Evolutionary conservation across 2,329 filamentous ascomycete species (phyloP).

Genomic region (Hymenoscyphus occultus): DNA sequence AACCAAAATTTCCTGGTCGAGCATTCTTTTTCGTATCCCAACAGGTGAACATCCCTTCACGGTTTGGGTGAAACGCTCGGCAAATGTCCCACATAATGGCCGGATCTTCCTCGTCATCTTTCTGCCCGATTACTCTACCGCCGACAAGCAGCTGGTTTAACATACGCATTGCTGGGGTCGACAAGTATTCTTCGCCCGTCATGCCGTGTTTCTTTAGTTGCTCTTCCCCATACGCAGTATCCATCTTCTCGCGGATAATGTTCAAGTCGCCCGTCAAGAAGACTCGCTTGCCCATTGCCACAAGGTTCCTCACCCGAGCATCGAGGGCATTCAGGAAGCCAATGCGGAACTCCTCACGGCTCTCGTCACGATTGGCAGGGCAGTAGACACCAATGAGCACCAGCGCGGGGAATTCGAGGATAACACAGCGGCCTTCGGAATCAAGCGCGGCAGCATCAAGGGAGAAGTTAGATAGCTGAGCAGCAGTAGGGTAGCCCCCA

Average conservation of each 20-base stretch:
- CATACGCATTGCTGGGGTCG: constrained; percentile 67
- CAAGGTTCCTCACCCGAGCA: constrained; percentile 78
- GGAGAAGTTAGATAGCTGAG: constrained; percentile 60
- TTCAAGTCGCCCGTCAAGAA: constrained; percentile 88
- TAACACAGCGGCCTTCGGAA: constrained; percentile 85
- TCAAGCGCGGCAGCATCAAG: constrained; percentile 74
- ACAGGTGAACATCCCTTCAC: constrained; percentile 91
- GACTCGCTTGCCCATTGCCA: constrained; percentile 77
- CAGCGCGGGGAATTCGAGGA: constrained; percentile 92
- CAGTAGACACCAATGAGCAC: constrained; percentile 91
- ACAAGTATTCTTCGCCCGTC: constrained; percentile 69
- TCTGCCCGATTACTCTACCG: constrained; percentile 63
- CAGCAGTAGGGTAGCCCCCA: constrained; percentile 76
- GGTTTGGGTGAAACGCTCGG: constrained; percentile 73
- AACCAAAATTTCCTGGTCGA: constrained; percentile 91
- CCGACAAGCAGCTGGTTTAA: constrained; percentile 83
- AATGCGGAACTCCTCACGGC: constrained; percentile 76
- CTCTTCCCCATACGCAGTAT: constrained; percentile 73
- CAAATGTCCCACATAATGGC: constrained; percentile 82
- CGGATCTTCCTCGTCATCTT: constrained; percentile 66
- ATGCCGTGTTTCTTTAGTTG: constrained; percentile 67
- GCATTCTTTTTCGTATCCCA: constrained; percentile 95
- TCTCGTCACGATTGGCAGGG: constrained; percentile 83
- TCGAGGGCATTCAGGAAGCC: constrained; percentile 80
- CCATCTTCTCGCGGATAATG: constrained; percentile 60